Conservation (phyloP, 352 stramenopile species). For the Pythium monospermum region DNA sequence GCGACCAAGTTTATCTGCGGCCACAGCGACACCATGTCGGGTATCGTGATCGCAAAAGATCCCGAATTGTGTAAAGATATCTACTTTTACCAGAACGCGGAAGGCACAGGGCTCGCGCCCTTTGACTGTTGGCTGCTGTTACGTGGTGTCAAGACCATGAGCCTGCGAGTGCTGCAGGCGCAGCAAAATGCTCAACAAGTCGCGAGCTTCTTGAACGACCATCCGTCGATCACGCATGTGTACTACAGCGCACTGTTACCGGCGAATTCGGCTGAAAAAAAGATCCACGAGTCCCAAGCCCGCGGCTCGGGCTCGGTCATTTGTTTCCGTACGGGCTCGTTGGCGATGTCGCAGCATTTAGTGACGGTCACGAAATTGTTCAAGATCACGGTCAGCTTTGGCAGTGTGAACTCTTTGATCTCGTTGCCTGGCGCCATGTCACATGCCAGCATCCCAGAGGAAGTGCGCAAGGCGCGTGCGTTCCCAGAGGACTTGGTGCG, state of each 20-base stretch:
- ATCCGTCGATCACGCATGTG: constrained; percentile 80
- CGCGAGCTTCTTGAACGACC: constrained; percentile 84
- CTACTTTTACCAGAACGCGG: constrained; percentile 90
- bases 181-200: constrained; percentile 89
- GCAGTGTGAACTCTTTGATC: constrained; percentile 91
- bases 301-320: constrained; percentile 85
- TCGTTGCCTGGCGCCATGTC: constrained; percentile 93
- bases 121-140: constrained; percentile 89
- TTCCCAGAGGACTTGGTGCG: constrained; percentile 94
- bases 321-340: constrained; percentile 84
- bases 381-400: constrained; percentile 93
- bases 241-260: constrained; percentile 90
- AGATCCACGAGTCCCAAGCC: constrained; percentile 85
- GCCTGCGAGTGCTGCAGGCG: constrained; percentile 69
- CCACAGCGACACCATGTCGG: constrained; percentile 96
- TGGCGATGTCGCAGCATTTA: constrained; percentile 86
- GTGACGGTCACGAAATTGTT: constrained; percentile 92
- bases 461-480: constrained; percentile 85
- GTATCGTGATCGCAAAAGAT: constrained; percentile 88
- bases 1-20: constrained; percentile 98
- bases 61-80: constrained; percentile 72
- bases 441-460: constrained; percentile 91
- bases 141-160: constrained; percentile 89
- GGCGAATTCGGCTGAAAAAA: constrained; percentile 48
- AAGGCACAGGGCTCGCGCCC: constrained; percentile 84